Conservation (phyloP, 768 basidiomycete genomes). For the Trametes cingulata region DNA sequence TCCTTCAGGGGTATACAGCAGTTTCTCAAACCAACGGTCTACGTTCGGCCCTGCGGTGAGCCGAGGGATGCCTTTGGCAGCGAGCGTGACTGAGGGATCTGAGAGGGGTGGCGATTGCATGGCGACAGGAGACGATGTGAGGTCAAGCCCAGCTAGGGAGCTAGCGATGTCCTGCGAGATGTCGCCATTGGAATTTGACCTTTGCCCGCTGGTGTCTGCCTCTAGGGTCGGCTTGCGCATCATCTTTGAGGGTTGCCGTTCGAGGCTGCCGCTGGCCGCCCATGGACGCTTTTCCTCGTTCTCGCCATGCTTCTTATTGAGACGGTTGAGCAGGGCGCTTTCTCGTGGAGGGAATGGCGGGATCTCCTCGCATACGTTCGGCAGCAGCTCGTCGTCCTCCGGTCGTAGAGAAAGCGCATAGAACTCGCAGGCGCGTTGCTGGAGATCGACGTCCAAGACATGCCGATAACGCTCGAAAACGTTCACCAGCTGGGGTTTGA, state of each 20-base stretch:
- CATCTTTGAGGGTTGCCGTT: conserved; percentile 61
- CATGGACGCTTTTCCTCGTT: conserved; percentile 96
- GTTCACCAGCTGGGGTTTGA: conserved; percentile 89
- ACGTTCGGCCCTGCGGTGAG: conserved; percentile 69
- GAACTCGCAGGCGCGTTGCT: conserved; percentile 98
- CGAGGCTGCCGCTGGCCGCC: conserved; percentile 75
- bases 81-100: conserved; percentile 25
- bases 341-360: conserved; percentile 97
- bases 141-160: conserved; percentile 82
- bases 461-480: conserved; percentile 98
- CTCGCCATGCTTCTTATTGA: conserved; percentile 88
- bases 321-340: conserved; percentile 81
- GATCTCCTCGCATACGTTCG: conserved; percentile 98
- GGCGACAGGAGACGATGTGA: conserved; percentile 31
- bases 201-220: conserved; percentile 37
- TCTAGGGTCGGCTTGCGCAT: conserved; percentile 34
- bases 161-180: conserved; percentile 59
- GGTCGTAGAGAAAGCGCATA: conserved; percentile 80
- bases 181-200: conserved; percentile 36
- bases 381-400: conserved; percentile 90
- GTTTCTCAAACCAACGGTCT: conserved; percentile 87
- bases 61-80: conserved; percentile 48
- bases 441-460: conserved; percentile 94
- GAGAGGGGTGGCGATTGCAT: conserved; percentile 5
- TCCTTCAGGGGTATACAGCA: conserved; percentile 79